Evolutionary conservation across 139 green algal genomes (phyloP).

Genomic region (Medakamo hakoo): DNA sequence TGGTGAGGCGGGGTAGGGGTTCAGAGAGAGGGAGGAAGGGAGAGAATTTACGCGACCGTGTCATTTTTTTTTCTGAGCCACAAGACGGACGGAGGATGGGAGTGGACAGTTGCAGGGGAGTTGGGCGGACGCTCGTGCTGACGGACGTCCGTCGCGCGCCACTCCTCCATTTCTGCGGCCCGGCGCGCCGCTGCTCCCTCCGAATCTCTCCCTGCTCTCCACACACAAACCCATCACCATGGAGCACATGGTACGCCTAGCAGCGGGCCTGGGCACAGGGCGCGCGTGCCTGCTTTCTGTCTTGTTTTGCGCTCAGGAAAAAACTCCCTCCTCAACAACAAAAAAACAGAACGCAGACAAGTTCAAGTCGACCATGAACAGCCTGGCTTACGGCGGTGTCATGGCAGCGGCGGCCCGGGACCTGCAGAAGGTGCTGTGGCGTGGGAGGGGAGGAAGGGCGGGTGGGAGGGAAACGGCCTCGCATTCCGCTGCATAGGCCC

Average conservation of each 20-base stretch:
- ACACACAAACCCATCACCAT: not conserved
- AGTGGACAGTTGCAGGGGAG: too few species aligned
- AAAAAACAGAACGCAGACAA: conserved; percentile 6
- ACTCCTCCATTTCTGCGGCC: not conserved
- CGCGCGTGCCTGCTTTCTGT: not conserved
- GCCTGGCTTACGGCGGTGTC: conserved; percentile 48
- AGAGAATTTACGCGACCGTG: too few species aligned
- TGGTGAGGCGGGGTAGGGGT: conserved; percentile 5
- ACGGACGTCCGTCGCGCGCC: too few species aligned
- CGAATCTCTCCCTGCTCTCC: not conserved
- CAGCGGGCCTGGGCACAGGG: not conserved
- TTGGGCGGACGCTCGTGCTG: too few species aligned
- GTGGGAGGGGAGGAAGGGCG: too few species aligned
- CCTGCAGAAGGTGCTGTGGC: conserved; percentile 50
- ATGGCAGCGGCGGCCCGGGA: conserved; percentile 57
- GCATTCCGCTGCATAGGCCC: too few species aligned
- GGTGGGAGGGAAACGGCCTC: not conserved
- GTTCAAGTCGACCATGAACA: conserved; percentile 45
- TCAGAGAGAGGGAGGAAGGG: not conserved
- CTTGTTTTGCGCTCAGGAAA: not conserved
- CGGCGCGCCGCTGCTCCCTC: not conserved
- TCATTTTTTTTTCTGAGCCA: too few species aligned
- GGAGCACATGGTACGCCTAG: not conserved
- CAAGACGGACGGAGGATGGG: too few species aligned
- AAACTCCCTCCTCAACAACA: not conserved